A percentile compares a stretch with the other conserved stretches of the same genome.
These are phyloP conservation scores for Plasmodium relictum DNA, from an alignment of 169 alveolate species.

Conservation along the genomic window DNA sequence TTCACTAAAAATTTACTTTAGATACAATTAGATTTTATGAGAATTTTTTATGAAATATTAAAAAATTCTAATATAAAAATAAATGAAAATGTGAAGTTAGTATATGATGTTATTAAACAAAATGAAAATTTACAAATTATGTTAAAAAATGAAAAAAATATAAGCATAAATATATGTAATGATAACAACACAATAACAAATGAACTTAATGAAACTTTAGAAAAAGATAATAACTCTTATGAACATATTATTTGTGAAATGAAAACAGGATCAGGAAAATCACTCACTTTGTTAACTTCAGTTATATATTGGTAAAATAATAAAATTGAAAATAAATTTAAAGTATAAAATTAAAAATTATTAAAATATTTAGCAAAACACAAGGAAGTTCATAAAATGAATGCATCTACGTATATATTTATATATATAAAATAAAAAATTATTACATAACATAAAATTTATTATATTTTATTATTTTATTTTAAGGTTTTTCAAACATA, in stretches of 20 bases:
- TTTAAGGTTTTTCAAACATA: constrained; percentile 35
- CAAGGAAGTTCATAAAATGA: neutral
- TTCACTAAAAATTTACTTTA: neutral
- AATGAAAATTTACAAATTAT: constrained; percentile 9
- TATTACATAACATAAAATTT: neutral
- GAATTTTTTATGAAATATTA: constrained; percentile 22
- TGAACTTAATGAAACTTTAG: neutral
- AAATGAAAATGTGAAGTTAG: constrained; percentile 10
- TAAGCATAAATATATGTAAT: neutral
- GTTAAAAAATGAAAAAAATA: neutral
- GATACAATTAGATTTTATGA: constrained; percentile 52
- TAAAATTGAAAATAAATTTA: neutral
- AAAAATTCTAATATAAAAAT: constrained; percentile 18
- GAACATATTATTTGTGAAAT: constrained; percentile 60
- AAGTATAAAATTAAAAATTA: neutral
- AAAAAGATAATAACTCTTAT: neutral
- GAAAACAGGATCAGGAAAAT: constrained; percentile 70
- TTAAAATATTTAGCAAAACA: neutral
- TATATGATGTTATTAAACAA: constrained; percentile 22
- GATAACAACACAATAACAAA: neutral
- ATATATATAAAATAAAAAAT: neutral
- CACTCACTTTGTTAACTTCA: constrained; percentile 33
- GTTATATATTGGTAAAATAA: constrained; percentile 39
- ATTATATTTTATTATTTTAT: neutral
- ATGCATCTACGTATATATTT: neutral